Base-by-base conservation (phyloP, 129 eudicot genomes). In the Mikania micrantha region DNA sequence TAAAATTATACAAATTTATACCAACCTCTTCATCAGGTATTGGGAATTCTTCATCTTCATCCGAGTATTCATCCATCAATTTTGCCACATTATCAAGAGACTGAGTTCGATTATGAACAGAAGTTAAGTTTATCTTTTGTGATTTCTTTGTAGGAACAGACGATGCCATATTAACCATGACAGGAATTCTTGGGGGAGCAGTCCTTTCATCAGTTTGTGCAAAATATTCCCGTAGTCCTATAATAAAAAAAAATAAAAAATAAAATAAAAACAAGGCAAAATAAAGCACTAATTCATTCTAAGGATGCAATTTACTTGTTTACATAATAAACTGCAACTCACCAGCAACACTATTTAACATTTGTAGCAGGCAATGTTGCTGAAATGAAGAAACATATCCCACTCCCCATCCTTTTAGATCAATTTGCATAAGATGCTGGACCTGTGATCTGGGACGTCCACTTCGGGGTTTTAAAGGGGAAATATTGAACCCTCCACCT, bases 381-480 rank as follows among this genome's bases (percentile, higher is more conserved):
- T 88, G 98, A 77, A 86, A 93, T 64, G 90, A 89, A 54, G 96
- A 76, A 12, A 88, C 13, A 76, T 93, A 93, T 60, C 95, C 93
- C 72, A 88, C 95, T 24, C 95, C 98, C 98, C 98, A 93, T 24
- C 98, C 98, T 81, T 86, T 88, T 16, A 93, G 72, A 80, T 93
- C 96, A 77, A 93, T 93, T 76, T 93, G 98, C 98, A 93, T 93
- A 49, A 93, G 95, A 82, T 93, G 96, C 76, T 88, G 96, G 34
- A 88, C 98, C 77, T 86, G 95, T 22, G 96, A 77, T 79, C 98
- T 80, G 22, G 96, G 98, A 81, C 85, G 83, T 62, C 98, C 98
- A 69, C 88, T 78, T 70, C 82, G 87, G 63, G 95, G 88, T 60
- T 93, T 93, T 74, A 93, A 19, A 16, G 96, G 98, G 35, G 96